Evolutionary conservation across 148 eudicot genomes (phyloP), one percentile per base, ranked within the genome.

Genomic region (Suaeda aralocaspica): DNA sequence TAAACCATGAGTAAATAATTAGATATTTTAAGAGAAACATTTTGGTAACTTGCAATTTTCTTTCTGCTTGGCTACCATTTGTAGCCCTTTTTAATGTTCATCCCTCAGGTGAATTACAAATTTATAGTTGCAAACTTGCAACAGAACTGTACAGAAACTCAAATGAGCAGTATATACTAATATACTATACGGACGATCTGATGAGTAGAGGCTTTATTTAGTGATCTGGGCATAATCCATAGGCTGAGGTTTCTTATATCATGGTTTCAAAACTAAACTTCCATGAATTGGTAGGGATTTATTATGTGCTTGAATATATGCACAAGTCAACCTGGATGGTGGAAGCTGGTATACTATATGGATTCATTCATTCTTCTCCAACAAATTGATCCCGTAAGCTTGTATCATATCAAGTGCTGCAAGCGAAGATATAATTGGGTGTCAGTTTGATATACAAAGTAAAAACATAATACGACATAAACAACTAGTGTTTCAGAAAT

Each of bases 351-450:
- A 14, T 39, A 22, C 48, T 24, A 7, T 51, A 12, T 15, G 28
- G 8, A 58, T 42, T 70, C 59, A 24, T 53, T 64, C 44, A 56
- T 31, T 70, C 65, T 76, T 76, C 74, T 70, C 70, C 70, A 70
- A 30, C 59, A 70, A 46, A 25, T 68, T 68, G 63, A 70, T 70
- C 33, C 79, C 79, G 22, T 34, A 64, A 25, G 71, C 66, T 76
- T 76, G 79, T 48, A 70, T 65, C 56, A 76, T 70, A 25, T 76
- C 71, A 16, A 76, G 52, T 3, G 74, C 74, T 76, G 74, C 79
- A 75, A 64, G 33, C 21, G 18, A 18, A 18, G 29, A 65, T 29
- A 44, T 14, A 30, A 44, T n/a, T 39, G 3, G 50, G 6, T 53
- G 55, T 41, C 52, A 29, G 50, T 44, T 50, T 30, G 39, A 50